phyloP scores from a whole-genome alignment of 1,284 basidiomycete genomes.

The Rhodotorula mucilaginosa region DNA sequence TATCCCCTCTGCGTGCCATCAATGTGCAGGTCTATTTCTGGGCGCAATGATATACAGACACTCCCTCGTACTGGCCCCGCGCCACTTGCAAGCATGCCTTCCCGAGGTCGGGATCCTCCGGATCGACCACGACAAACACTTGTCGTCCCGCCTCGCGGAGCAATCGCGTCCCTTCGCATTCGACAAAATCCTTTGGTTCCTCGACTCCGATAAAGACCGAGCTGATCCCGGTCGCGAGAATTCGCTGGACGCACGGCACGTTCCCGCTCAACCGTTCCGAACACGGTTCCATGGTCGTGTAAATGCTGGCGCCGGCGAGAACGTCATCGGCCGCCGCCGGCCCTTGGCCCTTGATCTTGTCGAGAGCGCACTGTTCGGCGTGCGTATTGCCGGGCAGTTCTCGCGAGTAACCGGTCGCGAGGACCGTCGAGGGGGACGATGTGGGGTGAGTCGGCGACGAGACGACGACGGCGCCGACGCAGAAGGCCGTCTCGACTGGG shows the following conservation, averaged over 20 bases:
- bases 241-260: slow-evolving; percentile 78
- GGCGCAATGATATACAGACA: not conserved
- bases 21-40: not conserved
- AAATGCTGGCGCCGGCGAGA: slow-evolving; percentile 66
- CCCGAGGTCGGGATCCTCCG: slow-evolving; percentile 55
- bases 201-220: slow-evolving; percentile 84
- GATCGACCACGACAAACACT: slow-evolving; percentile 62
- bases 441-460: slow-evolving; percentile 45
- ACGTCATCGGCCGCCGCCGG: slow-evolving; percentile 42
- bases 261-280: slow-evolving; percentile 84
- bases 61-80: slow-evolving; percentile 10
- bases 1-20: not conserved
- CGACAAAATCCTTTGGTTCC: slow-evolving; percentile 93
- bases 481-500: slow-evolving; percentile 80
- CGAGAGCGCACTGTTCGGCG: slow-evolving; percentile 90
- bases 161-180: slow-evolving; percentile 79
- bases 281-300: slow-evolving; percentile 97
- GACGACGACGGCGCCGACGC: slow-evolving; percentile 82
- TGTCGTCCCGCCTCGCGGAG: slow-evolving; percentile 72
- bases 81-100: slow-evolving; percentile 62
- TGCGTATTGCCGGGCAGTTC: slow-evolving; percentile 95
- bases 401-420: slow-evolving; percentile 84
- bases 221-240: slow-evolving; percentile 68
- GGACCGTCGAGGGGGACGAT: slow-evolving; percentile 46
- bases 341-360: slow-evolving; percentile 56